These are phyloP conservation scores for Tetraselmis striata DNA, from an alignment of 139 green algal genomes.

Conservation along the genomic window DNA sequence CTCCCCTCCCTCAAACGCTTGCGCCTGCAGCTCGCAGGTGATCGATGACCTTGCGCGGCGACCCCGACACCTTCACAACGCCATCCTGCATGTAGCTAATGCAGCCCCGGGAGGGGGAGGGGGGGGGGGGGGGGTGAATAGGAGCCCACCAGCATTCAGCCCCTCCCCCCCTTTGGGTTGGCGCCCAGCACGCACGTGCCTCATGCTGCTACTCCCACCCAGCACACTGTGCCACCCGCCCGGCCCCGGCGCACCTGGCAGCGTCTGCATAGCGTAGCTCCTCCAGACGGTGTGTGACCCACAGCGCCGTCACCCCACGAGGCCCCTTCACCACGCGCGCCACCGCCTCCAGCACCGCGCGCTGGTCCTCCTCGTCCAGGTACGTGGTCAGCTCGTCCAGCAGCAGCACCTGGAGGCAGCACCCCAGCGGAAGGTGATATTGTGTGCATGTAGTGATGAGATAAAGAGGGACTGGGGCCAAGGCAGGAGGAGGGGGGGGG, in stretches of 20 bases:
- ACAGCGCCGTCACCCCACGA: slow-evolving; percentile 71
- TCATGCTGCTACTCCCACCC: too few relatives aligned
- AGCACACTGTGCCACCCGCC: too few relatives aligned
- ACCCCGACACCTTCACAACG: neutral
- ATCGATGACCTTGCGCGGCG: neutral
- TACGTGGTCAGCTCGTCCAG: slow-evolving; percentile 99
- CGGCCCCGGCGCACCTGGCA: slow-evolving; percentile 63
- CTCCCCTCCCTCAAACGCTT: neutral
- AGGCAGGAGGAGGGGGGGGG: too few relatives aligned
- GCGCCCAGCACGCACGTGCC: too few relatives aligned
- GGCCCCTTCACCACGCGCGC: slow-evolving; percentile 34
- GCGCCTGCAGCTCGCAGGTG: neutral
- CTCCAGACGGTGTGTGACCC: slow-evolving; percentile 95
- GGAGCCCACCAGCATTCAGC: too few relatives aligned
- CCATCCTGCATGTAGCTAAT: neutral
- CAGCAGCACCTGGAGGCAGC: slow-evolving; percentile 72
- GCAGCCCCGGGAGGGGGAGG: neutral
- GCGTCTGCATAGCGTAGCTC: slow-evolving; percentile 87
- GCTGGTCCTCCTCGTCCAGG: slow-evolving; percentile 85
- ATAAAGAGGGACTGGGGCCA: too few relatives aligned
- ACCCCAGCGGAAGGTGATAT: too few relatives aligned
- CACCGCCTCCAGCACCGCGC: slow-evolving; percentile 69
- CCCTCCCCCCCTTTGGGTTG: too few relatives aligned
- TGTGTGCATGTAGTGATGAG: too few relatives aligned
- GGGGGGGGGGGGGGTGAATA: too few relatives aligned